Evolutionary conservation across 2,329 filamentous ascomycete species (phyloP).

Genomic region (Chaetomium strumarium): DNA sequence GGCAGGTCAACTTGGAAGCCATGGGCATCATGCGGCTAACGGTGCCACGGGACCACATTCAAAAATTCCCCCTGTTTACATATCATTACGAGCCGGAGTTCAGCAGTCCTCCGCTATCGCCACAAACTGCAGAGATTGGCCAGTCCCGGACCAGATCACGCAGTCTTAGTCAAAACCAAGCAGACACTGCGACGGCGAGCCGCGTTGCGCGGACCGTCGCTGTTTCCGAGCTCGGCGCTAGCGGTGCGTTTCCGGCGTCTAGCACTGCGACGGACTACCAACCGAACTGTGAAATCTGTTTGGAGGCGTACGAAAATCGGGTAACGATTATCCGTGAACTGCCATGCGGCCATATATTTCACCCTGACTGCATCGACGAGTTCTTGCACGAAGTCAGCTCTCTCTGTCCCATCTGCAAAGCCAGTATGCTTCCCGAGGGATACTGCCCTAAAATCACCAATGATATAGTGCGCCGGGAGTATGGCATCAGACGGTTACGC

Average conservation of each 20-base stretch:
- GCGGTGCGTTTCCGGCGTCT: conserved; percentile 21
- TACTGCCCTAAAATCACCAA: conserved; percentile 71
- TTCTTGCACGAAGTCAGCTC: conserved; percentile 75
- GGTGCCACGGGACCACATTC: conserved; percentile 65
- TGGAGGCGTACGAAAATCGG: conserved; percentile 69
- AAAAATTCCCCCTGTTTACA: conserved; percentile 70
- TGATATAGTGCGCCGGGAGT: conserved; percentile 76
- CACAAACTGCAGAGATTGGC: conserved; percentile 29
- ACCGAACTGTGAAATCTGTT: conserved; percentile 82
- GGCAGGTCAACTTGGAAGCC: conserved; percentile 80
- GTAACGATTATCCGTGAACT: conserved; percentile 74
- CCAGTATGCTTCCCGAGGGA: conserved; percentile 65
- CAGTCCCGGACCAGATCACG: conserved; percentile 6
- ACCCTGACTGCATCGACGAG: conserved; percentile 83
- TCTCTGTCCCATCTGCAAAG: conserved; percentile 87
- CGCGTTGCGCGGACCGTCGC: conserved; percentile 6
- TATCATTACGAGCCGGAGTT: conserved; percentile 57
- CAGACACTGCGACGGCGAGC: conserved; percentile 3
- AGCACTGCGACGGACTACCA: conserved; percentile 56
- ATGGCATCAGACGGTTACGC: conserved; percentile 57
- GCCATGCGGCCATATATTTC: conserved; percentile 87
- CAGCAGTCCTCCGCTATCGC: conserved; percentile 33
- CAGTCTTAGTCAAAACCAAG: conserved; percentile 10
- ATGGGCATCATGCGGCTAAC: conserved; percentile 78
- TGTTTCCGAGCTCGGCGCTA: conserved; percentile 21